phyloP scores from a whole-genome alignment of 306 rosid genomes.

The Pyrus bretschneideri region DNA sequence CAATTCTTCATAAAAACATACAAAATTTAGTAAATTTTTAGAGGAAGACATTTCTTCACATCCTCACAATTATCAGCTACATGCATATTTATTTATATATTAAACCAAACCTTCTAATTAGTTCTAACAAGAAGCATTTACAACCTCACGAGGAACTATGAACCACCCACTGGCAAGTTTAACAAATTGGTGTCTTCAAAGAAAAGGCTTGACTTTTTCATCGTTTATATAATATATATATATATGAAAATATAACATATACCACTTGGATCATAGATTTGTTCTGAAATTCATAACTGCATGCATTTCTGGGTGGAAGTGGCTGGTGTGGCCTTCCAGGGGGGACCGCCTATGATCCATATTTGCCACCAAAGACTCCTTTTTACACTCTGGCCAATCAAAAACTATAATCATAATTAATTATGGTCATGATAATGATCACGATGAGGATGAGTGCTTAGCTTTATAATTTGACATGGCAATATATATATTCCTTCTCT shows the following conservation, averaged over 20 bases:
- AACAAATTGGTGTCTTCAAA: slow-evolving; percentile 39
- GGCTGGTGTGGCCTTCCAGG: slow-evolving; percentile 16
- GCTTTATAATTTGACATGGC: slow-evolving; percentile 18
- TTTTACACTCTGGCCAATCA: slow-evolving; percentile 24
- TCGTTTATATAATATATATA: not conserved
- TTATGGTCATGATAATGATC: slow-evolving; percentile 11
- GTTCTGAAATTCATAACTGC: slow-evolving; percentile 6
- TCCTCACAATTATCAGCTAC: not conserved
- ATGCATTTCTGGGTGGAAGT: slow-evolving; percentile 10
- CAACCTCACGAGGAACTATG: slow-evolving; percentile 10
- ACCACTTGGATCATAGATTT: slow-evolving; percentile 18
- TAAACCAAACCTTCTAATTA: not conserved
- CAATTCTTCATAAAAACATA: too few relatives aligned
- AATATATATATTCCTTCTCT: slow-evolving; percentile 18
- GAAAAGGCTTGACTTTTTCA: slow-evolving; percentile 30
- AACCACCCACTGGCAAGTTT: slow-evolving; percentile 19
- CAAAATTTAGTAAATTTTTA: not conserved
- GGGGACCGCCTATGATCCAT: slow-evolving; percentile 3
- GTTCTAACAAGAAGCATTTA: slow-evolving; percentile 12
- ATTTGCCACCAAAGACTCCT: not conserved
- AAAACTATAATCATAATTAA: slow-evolving; percentile 17
- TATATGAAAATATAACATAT: not conserved
- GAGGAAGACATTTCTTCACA: not conserved
- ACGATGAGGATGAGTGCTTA: slow-evolving; percentile 28
- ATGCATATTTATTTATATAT: not conserved